Base-by-base conservation (phyloP, 2,329 filamentous ascomycete species). In the Penicillium paneum region DNA sequence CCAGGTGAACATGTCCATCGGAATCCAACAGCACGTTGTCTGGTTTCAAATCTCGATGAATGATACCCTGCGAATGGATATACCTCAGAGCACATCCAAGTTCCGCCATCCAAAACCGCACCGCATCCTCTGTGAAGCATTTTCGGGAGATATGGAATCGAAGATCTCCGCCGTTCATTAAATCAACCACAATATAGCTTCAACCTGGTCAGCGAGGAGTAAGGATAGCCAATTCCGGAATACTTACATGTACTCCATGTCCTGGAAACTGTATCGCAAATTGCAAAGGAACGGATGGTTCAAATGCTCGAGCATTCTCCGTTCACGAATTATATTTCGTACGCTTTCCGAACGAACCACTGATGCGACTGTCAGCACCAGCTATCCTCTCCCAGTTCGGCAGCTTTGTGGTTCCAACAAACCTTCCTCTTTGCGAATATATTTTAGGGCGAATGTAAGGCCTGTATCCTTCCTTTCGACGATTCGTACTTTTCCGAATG, bases 281-380 rank as follows among this genome's bases (percentile, higher is more conserved):
- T 99, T 99, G 79, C 93, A 97, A 64, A 99, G 89, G 74, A 97
- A 99, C 26, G 93, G 91, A 70, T 99, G 94, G 72, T 96, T 97
- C 67, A 99, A 83, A 73, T 97, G 91, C 77, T 99, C 92, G 69
- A 99, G 84, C 94, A 99, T 99, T 71, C 93, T 87, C 61, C 94
- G 85, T 79, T 99, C 94, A 65, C 94, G 88, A 70, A 99, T 94
- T 64, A 99, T 99, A 73, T 99, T 99, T 68, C 93, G 89, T 57
- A 97, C 94, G 71, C 93, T 97, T 75, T 97, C 94, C 59, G 92
- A 96, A 69, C 93, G 90, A 66, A 99, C 91, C 65, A 99, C 93
- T 96, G 72, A 70, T 66, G 68, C 61, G 57, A 52, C 45, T 36
- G 28, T 51, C 38, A 58, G 55, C 17, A 21, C n/a, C 21, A 19